Conservation (phyloP, 148 eudicot species). For the Camellia granthamiana region DNA sequence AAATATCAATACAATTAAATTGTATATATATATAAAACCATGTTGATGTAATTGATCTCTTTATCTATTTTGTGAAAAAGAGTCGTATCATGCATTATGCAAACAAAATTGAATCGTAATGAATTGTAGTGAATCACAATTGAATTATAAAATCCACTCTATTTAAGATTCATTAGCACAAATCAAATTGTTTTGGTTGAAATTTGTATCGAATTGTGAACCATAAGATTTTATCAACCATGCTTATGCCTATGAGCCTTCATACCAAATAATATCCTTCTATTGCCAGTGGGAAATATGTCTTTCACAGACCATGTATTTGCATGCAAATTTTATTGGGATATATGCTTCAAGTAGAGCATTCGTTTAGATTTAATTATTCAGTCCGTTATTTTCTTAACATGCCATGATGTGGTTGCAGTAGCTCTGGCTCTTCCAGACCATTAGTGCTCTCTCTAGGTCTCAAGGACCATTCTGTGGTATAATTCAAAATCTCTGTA, state of each 20-base stretch:
- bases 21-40: too few species aligned
- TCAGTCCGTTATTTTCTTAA: background rate
- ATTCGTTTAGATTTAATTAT: too few species aligned
- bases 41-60: too few species aligned
- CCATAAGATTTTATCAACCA: background rate
- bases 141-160: too few species aligned
- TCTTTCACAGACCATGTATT: background rate
- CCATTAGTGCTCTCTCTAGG: slow-evolving; percentile 79
- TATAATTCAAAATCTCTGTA: slow-evolving; percentile 23
- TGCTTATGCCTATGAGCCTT: background rate
- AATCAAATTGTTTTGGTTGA: too few species aligned
- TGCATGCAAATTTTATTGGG: background rate
- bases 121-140: too few species aligned
- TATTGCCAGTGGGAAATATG: background rate
- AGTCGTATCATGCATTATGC: too few species aligned
- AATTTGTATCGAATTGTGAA: too few species aligned
- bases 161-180: too few species aligned
- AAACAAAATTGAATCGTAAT: too few species aligned
- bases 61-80: too few species aligned
- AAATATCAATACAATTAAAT: too few species aligned
- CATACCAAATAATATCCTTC: background rate
- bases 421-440: slow-evolving; percentile 62
- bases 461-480: slow-evolving; percentile 80
- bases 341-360: background rate
- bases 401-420: slow-evolving; percentile 25